Base-by-base conservation (phyloP, 805 yeast genomes). In the Yarrowia sp. region DNA sequence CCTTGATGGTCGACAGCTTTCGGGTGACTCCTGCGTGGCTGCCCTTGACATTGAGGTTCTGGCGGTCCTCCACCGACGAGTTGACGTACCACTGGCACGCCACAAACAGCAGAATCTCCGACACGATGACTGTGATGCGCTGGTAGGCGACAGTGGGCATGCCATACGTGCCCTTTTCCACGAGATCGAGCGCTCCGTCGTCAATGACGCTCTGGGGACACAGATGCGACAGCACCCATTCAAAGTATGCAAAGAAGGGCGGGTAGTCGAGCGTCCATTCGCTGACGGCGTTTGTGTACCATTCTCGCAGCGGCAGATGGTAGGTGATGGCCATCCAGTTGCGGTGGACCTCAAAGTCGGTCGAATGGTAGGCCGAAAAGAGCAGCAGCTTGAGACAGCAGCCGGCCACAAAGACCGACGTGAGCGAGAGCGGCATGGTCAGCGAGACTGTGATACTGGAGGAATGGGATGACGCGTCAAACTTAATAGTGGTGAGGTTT, bases 181-280 rank as follows among this genome's bases (percentile, higher is more conserved):
- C 87, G 52, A 93, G 83, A 64, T 85, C 89, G 52, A 93, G 81
- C 75, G 96, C 89, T 0, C 97, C 97, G 77, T 93, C 97, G 3
- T 81, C 77, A 7, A 77, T 79, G 1, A 90, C 96, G 0, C 75
- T 38, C 1, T 73, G 63, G 0, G 97, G 97, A 1, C 90, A 94
- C 68, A 90, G 82, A 65, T 83, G 88, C 0, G 97, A 83, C 59
- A 95, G 76, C 2, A 83, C 22, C 90, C 92, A 92, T 77, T 95
- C 99, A 73, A 95, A 94, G 78, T 92, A 93, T 0, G 99, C 99
- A 78, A 95, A 95, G 74, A 92, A 91, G 0, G 99, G 99, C 11
- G 99, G 99, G 79, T 94, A 95, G 77, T 95, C 99, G 49, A 95
- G 80, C 0, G 98, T 95, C 98, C 98, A 95, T 75, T 90, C 92